Evolutionary conservation across 495 filamentous ascomycete genomes (phyloP), one percentile per base, ranked within the genome.

Genomic region (Trypethelium eluteriae): DNA sequence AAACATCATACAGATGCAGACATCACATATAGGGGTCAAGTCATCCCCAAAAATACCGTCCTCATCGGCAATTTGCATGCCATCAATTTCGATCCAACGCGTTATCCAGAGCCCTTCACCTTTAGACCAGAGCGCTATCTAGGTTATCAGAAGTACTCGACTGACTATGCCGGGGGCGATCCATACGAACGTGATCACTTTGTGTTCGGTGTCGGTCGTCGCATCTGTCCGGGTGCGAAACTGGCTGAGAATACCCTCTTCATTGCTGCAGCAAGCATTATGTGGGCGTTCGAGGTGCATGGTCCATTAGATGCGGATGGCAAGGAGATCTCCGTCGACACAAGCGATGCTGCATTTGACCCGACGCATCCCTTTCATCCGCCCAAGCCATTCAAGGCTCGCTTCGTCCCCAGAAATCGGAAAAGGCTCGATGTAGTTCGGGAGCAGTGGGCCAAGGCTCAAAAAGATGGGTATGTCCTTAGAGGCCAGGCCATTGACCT

Each of bases 161-260:
- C 38, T 39, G 25, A 38, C 38, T 70, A 74, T 39, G 72, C 68
- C 2, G 70, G 70, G 4, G 36, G 53, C 12, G 41, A 67, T 11
- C 61, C 69, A 0, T 70, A 75, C 62, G 53, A 66, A 9, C 67
- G 75, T 32, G 75, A 76, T 61, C 70, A 74, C 39, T 76, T 70
- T 64, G 70, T 66, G 6, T 77, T 73, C 63, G 75, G 75, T 35
- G 72, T 69, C 1, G 74, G 75, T 36, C 62, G 74, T 2, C 72
- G 75, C 47, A 68, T 74, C 44, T 76, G 75, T 66, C 67, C 70
- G 2, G 72, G 74, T 38, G 72, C 73, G 36, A 71, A 73, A 57
- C 62, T 76, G 11, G 75, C 75, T 2, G 72, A 76, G 32, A 65
- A 70, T 11, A 66, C 53, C 39, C 66, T 73, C 16, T 75, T 68